phyloP scores from a whole-genome alignment of 192 early-diverging fungal genomes.

The Geranomyces variabilis region DNA sequence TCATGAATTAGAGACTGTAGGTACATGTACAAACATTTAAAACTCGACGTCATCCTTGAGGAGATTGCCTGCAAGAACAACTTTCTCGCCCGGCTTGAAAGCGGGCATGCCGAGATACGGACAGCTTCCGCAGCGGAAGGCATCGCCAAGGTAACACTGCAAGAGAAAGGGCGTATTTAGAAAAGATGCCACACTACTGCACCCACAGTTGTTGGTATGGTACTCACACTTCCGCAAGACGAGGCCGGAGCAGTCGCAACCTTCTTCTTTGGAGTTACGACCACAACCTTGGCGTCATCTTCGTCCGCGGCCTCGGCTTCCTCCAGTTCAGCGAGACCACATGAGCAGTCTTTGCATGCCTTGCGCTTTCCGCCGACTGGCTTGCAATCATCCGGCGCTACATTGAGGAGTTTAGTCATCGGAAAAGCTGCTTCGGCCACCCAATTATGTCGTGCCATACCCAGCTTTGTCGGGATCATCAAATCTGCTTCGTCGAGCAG shows the following conservation, averaged over 20 bases:
- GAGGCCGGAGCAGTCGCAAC: constrained; percentile 51
- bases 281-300: constrained; percentile 39
- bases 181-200: too few species aligned
- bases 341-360: constrained; percentile 98
- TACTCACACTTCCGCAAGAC: constrained; percentile 65
- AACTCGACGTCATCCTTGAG: constrained; percentile 66
- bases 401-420: neutral
- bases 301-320: constrained; percentile 46
- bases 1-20: too few species aligned
- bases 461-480: constrained; percentile 59
- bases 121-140: constrained; percentile 94
- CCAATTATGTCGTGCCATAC: too few species aligned
- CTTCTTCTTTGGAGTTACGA: constrained; percentile 42
- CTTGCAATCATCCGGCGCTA: constrained; percentile 71
- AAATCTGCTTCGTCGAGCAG: constrained; percentile 85
- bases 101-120: constrained; percentile 97
- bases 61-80: constrained; percentile 80
- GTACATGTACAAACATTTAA: too few species aligned
- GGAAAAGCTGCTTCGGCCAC: neutral
- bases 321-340: constrained; percentile 82
- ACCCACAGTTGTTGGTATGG: neutral
- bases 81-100: constrained; percentile 93
- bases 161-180: neutral
- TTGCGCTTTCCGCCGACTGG: constrained; percentile 75
- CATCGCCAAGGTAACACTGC: constrained; percentile 91